Conservation (phyloP, 1,284 basidiomycete species). For the Sporisorium sorghi region DNA sequence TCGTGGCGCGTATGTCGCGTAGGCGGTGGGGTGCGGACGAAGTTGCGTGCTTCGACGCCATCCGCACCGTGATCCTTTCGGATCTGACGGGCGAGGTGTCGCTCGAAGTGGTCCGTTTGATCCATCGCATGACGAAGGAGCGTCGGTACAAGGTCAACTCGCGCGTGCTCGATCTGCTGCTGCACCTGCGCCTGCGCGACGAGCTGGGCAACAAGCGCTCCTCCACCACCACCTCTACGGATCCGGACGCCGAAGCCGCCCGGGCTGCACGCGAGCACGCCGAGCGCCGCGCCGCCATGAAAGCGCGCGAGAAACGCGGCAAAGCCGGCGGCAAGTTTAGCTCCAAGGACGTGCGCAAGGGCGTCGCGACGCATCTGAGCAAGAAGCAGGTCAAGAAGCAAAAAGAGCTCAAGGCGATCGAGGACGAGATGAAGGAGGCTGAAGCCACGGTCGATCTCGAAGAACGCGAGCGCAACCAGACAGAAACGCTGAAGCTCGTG, state of each 20-base stretch:
- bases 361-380: conserved; percentile 58
- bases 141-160: conserved; percentile 89
- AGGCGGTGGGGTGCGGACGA: conserved; percentile 74
- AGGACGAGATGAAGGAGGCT: conserved; percentile 73
- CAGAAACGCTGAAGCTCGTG: conserved; percentile 95
- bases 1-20: conserved; percentile 85
- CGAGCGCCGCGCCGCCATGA: conserved; percentile 67
- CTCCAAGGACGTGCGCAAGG: conserved; percentile 61
- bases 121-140: conserved; percentile 97
- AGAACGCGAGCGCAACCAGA: conserved; percentile 88
- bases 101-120: conserved; percentile 86
- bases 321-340: conserved; percentile 49
- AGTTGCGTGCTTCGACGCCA: conserved; percentile 81
- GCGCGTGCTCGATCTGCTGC: conserved; percentile 84
- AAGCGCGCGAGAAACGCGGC: conserved; percentile 68
- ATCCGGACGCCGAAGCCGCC: conserved; percentile 76
- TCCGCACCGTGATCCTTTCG: conserved; percentile 82
- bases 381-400: conserved; percentile 66
- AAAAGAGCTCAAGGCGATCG: conserved; percentile 59
- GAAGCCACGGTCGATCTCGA: conserved; percentile 94
- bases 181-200: conserved; percentile 86
- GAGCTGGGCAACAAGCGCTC: conserved; percentile 83
- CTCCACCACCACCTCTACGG: conserved; percentile 72
- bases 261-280: conserved; percentile 67
- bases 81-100: conserved; percentile 84